Base-by-base conservation (phyloP, 257 asterid species). In the Solanum peruvianum region DNA sequence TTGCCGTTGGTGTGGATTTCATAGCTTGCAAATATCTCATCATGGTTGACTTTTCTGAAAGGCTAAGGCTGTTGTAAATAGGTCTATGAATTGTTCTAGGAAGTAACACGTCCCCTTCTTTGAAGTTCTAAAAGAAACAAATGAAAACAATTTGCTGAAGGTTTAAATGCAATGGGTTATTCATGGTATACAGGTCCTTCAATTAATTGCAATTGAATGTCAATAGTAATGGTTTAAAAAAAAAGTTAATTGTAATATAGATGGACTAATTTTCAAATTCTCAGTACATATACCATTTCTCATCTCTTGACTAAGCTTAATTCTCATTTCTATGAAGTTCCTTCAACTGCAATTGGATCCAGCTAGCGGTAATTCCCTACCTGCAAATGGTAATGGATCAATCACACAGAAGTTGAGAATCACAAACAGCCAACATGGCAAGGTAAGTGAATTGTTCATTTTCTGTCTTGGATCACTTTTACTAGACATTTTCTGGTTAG, bases 321-420 rank as follows among this genome's bases (percentile, higher is more conserved):
- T 81, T 81, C 29, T 29, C 6, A 31, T 81, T 52, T 81, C 45
- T 81, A 16, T 86, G 49, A 94, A 97, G 99, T 97, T 96, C 93
- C 98, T 97, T 89, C 99, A 97, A 89, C 88, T 97, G 92, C 96
- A 94, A 88, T 88, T 97, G 98, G 99, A 97, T 45, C 97, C 99
- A 81, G 99, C 99, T 67, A 97, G 98, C 89, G 87, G 97, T 72
- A 93, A 89, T 87, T 91, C 94, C 56, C 99, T 97, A 86, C 95
- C 98, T 78, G 96, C 94, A 20, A 90, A 88, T 87, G 95, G 97
- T 37, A 88, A 92, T 31, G 99, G 98, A 71, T 90, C 92, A 75
- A 91, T 96, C 87, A 89, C 95, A 20, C 99, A 97, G 90, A 96
- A 91, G 87, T 90, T 97, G 88, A 89, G 92, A 89, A 91, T 97